These are phyloP conservation scores for Phytophthora capsici DNA, from an alignment of 352 stramenopile species.

Conservation along the genomic window DNA sequence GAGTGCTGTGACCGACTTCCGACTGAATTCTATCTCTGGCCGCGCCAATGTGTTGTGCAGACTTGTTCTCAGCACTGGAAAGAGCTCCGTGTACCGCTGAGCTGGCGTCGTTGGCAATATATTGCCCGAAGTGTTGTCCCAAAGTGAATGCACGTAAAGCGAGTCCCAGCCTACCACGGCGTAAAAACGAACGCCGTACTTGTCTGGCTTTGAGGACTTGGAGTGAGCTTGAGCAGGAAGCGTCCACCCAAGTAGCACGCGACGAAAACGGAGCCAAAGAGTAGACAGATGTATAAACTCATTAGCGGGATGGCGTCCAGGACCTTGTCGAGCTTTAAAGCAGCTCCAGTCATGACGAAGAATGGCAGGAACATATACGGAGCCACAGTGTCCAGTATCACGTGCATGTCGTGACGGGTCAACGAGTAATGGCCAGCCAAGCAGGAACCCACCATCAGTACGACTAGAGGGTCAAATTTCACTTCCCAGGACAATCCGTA, in stretches of 20 bases:
- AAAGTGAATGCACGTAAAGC: background rate
- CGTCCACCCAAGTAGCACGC: slow-evolving; percentile 65
- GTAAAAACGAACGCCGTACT: slow-evolving; percentile 9
- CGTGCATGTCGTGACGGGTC: slow-evolving; percentile 81
- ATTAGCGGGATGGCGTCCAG: slow-evolving; percentile 65
- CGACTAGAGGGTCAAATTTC: slow-evolving; percentile 74
- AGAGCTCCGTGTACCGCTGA: background rate
- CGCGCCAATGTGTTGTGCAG: background rate
- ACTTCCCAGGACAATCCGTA: slow-evolving; percentile 71
- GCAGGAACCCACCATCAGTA: slow-evolving; percentile 73
- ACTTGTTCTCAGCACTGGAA: background rate
- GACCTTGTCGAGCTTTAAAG: slow-evolving; percentile 74
- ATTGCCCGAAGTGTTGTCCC: slow-evolving; percentile 15
- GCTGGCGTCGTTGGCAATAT: background rate
- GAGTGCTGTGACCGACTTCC: background rate
- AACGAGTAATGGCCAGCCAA: slow-evolving; percentile 63
- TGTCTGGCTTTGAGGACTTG: slow-evolving; percentile 15
- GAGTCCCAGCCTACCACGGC: background rate
- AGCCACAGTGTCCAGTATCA: slow-evolving; percentile 70
- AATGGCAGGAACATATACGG: slow-evolving; percentile 81
- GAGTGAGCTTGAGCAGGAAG: slow-evolving; percentile 65
- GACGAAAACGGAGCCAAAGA: slow-evolving; percentile 65
- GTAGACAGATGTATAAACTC: slow-evolving; percentile 65
- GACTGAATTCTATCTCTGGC: background rate
- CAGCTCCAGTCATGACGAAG: slow-evolving; percentile 79